These are phyloP conservation scores for Coccinonectria pachysandricola DNA, from an alignment of 2,329 filamentous ascomycete species.

Conservation along the genomic window DNA sequence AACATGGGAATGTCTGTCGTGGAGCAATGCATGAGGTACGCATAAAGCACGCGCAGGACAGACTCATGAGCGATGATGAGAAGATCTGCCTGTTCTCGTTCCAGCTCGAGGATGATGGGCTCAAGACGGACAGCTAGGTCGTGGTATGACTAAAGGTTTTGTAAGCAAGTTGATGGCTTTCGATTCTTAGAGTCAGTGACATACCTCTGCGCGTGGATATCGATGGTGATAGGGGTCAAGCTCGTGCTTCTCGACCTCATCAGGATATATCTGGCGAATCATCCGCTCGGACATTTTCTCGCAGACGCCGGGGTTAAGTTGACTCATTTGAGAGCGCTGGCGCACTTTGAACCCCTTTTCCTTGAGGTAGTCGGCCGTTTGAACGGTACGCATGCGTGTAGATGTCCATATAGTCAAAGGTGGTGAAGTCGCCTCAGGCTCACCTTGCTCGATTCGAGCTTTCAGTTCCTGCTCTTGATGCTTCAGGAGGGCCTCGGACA, in stretches of 20 bases:
- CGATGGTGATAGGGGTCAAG: constrained; percentile 93
- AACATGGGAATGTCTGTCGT: constrained; percentile 88
- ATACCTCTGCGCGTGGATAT: constrained; percentile 84
- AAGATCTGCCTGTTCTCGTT: constrained; percentile 94
- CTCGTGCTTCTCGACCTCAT: constrained; percentile 88
- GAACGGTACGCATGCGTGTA: constrained; percentile 77
- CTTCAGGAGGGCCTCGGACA: constrained; percentile 72
- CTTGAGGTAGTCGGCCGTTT: constrained; percentile 77
- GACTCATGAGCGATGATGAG: constrained; percentile 97
- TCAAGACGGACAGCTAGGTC: constrained; percentile 96
- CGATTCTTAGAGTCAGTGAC: constrained; percentile 1
- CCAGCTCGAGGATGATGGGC: constrained; percentile 93
- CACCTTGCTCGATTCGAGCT: constrained; percentile 57
- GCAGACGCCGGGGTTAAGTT: constrained; percentile 92
- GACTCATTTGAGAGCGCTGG: constrained; percentile 91
- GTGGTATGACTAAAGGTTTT: constrained; percentile 68
- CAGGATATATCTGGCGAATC: constrained; percentile 74
- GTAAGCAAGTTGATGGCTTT: constrained; percentile 2
- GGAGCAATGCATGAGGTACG: constrained; percentile 97
- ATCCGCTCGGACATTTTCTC: constrained; percentile 81
- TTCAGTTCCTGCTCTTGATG: constrained; percentile 76
- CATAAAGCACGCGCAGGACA: constrained; percentile 92
- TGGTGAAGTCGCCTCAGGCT: constrained; percentile 57
- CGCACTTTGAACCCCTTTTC: constrained; percentile 74
- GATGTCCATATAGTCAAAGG: constrained; percentile 92